Base-by-base conservation (phyloP, 768 basidiomycete genomes). In the Tulasnella sp. region DNA sequence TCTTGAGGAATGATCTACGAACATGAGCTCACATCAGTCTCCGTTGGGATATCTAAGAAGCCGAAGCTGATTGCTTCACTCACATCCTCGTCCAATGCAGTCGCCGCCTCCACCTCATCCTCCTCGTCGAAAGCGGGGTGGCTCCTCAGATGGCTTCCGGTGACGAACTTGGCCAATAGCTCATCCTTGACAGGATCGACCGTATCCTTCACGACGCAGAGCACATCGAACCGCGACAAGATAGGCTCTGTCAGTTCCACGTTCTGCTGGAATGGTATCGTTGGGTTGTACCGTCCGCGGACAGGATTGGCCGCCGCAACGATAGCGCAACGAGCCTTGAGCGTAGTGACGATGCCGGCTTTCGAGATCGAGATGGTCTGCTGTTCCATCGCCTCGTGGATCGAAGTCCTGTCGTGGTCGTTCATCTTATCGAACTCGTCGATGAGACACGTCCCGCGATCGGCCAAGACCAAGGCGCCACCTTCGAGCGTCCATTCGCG, bases 391-490 rank as follows among this genome's bases (percentile, higher is more conserved):
- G 96, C 96, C 70, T 99, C 96, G 75, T 98, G 96, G 66, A 99
- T 98, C 3, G 92, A 96, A 15, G 93, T 98, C 65, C 94, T 79
- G 70, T 99, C 94, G 15, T 90, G 80, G 66, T 98, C 96, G 72
- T 98, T 98, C 96, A 99, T 99, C 77, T 99, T 99, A 76, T 99
- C 96, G 70, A 99, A 98, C 70, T 98, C 96, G 73, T 99, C 96
- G 65, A 99, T 99, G 38, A 98, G 75, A 68, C 96, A 98, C 25
- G 87, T 90, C 11, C 96, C 96, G 72, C 94, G 96, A 73, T 99
- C 96, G 2, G 96, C 96, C 19, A 99, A 77, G n/a, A 99, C 96
- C 9, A 99, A 77, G 2, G 96, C 96, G 8, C 96, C 96, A 12
- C 96, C 96, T 71, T 99, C 96, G 25, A 99, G 78, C 2, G 96